Conservation (phyloP, 495 filamentous ascomycete genomes). For the Talaromyces ruber region DNA sequence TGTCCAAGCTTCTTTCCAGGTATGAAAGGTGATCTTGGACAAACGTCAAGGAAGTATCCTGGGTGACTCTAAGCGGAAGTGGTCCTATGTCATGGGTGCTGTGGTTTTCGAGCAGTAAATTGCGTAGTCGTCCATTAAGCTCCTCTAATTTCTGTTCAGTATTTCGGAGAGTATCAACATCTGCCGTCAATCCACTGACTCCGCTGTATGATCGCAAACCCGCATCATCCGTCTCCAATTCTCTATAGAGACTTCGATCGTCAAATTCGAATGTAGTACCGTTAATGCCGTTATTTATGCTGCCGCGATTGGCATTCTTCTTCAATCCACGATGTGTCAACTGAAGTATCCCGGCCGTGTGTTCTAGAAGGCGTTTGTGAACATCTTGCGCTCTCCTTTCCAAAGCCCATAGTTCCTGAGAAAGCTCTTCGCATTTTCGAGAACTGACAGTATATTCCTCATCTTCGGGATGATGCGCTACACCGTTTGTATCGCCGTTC, state of each 20-base stretch:
- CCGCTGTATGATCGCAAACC: slow-evolving; percentile 13
- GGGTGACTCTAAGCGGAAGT: slow-evolving; percentile 21
- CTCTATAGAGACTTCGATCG: slow-evolving; percentile 69
- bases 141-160: slow-evolving; percentile 62
- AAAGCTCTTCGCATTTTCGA: slow-evolving; percentile 77
- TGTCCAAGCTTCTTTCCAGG: slow-evolving; percentile 36
- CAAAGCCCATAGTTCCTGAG: slow-evolving; percentile 66
- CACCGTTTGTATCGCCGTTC: slow-evolving; percentile 14
- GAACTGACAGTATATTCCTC: slow-evolving; percentile 66
- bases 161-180: slow-evolving; percentile 38
- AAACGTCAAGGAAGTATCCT: slow-evolving; percentile 15
- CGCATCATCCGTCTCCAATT: slow-evolving; percentile 57
- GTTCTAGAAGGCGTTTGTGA: slow-evolving; percentile 67
- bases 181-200: slow-evolving; percentile 9
- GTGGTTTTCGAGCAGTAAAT: slow-evolving; percentile 55
- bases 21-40: slow-evolving; percentile 41
- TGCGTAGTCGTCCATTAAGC: slow-evolving; percentile 61
- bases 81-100: slow-evolving; percentile 29
- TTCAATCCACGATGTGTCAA: slow-evolving; percentile 67
- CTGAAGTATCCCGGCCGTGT: slow-evolving; percentile 86
- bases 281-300: slow-evolving; percentile 9
- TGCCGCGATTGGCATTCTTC: slow-evolving; percentile 25
- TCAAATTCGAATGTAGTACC: slow-evolving; percentile 59
- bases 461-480: slow-evolving; percentile 47
- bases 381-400: slow-evolving; percentile 65